A percentile compares a stretch with the other conserved stretches of the same genome.
Conservation (phyloP, 129 eudicot species). For the Flaveria robusta region DNA sequence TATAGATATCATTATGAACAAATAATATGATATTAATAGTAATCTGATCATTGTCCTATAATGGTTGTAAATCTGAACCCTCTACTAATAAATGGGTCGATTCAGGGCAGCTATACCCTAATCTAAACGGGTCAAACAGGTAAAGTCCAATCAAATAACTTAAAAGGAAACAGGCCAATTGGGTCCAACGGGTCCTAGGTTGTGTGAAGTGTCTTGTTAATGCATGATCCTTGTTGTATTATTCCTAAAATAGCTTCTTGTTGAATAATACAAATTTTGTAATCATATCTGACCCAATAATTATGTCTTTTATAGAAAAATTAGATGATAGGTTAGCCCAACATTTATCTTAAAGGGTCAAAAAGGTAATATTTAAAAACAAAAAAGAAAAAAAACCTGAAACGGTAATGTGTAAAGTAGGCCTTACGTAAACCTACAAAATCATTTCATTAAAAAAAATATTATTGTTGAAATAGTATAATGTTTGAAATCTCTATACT, state of each 20-base stretch:
- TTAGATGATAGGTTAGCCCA: neutral
- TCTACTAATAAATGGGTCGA: neutral
- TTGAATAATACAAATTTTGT: neutral
- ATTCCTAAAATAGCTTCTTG: neutral
- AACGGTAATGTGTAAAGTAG: neutral
- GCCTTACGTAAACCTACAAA: neutral
- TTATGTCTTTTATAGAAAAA: neutral
- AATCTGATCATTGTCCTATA: neutral
- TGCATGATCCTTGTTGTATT: neutral
- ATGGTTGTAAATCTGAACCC: neutral
- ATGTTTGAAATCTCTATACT: no score
- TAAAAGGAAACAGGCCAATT: neutral
- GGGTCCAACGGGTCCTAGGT: neutral
- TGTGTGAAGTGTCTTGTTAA: neutral
- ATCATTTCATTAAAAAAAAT: neutral
- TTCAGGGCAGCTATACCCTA: neutral
- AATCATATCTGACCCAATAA: neutral
- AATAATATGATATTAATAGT: neutral
- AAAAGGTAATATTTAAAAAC: neutral
- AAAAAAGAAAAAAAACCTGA: neutral
- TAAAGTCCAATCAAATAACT: neutral
- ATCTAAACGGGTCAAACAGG: neutral
- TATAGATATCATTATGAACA: neutral
- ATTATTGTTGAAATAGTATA: neutral
- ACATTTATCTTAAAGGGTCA: neutral